These are phyloP conservation scores for Fusarium sp. DNA, from an alignment of 2,329 filamentous ascomycete genomes.

Conservation along the genomic window DNA sequence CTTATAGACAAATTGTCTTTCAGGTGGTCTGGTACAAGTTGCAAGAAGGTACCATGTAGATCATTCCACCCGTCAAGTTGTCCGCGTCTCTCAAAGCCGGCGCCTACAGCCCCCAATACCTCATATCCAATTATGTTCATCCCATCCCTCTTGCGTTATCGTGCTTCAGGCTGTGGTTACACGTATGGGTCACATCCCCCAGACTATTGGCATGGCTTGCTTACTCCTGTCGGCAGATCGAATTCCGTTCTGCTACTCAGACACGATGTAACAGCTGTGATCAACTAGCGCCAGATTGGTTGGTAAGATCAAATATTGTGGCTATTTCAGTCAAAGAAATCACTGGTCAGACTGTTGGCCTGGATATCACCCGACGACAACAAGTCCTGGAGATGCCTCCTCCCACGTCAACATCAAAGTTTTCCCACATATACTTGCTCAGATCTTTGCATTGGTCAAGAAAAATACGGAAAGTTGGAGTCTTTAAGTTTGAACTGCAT, in stretches of 20 bases:
- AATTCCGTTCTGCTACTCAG: background rate
- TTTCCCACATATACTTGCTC: no score
- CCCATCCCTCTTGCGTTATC: accelerated
- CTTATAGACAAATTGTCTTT: background rate
- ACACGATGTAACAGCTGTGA: background rate
- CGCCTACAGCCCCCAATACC: background rate
- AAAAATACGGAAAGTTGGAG: no score
- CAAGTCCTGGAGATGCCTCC: background rate
- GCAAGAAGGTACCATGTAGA: background rate
- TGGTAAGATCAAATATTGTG: no score
- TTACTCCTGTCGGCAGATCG: background rate
- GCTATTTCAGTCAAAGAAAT: background rate
- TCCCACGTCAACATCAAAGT: no score
- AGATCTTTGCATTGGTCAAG: no score
- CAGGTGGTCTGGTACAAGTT: accelerated
- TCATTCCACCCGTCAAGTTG: background rate
- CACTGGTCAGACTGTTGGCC: background rate
- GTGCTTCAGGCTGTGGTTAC: background rate
- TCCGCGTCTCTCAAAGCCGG: no score
- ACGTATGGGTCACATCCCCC: background rate
- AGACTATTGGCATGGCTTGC: background rate
- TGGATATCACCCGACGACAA: accelerated
- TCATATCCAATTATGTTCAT: background rate
- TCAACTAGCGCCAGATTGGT: no score
- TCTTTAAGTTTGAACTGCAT: no score